phyloP scores from a whole-genome alignment of 768 basidiomycete genomes.

The Mycena polygramma region DNA sequence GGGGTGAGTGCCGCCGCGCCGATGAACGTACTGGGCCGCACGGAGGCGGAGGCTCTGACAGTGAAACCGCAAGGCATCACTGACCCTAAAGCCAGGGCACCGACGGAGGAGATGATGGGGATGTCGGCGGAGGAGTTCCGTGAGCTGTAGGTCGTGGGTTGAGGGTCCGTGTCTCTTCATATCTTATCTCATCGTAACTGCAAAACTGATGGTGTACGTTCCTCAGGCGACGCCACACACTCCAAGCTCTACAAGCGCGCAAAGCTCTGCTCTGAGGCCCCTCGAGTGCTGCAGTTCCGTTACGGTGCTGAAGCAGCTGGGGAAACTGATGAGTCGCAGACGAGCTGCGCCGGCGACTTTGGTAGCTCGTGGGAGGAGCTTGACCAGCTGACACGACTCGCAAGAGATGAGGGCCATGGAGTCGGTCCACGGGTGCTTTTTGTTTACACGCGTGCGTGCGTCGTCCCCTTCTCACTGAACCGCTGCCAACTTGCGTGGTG shows the following conservation, averaged over 20 bases:
- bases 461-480: too few species aligned
- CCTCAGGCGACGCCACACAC: slow-evolving; percentile 78
- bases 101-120: slow-evolving; percentile 79
- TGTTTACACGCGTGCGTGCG: too few species aligned
- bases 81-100: slow-evolving; percentile 69
- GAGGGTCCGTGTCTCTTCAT: slow-evolving; percentile 62
- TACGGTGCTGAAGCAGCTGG: slow-evolving; percentile 63
- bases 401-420: slow-evolving; percentile 81
- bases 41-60: slow-evolving; percentile 63
- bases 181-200: too few species aligned
- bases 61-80: slow-evolving; percentile 60
- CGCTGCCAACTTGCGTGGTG: too few species aligned
- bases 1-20: slow-evolving; percentile 61
- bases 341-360: slow-evolving; percentile 74
- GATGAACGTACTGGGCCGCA: slow-evolving; percentile 59
- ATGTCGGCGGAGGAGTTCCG: slow-evolving; percentile 68
- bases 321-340: slow-evolving; percentile 84
- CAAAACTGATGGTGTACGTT: too few species aligned
- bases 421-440: slow-evolving; percentile 80
- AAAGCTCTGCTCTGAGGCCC: slow-evolving; percentile 68
- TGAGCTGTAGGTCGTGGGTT: slow-evolving; percentile 82
- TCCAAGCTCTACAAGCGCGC: slow-evolving; percentile 89
- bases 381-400: slow-evolving; percentile 74
- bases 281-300: slow-evolving; percentile 50
- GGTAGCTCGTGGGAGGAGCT: slow-evolving; percentile 88